Evolutionary conservation across 140 eudicot species (phyloP).

Genomic region (Bidens hawaiensis): DNA sequence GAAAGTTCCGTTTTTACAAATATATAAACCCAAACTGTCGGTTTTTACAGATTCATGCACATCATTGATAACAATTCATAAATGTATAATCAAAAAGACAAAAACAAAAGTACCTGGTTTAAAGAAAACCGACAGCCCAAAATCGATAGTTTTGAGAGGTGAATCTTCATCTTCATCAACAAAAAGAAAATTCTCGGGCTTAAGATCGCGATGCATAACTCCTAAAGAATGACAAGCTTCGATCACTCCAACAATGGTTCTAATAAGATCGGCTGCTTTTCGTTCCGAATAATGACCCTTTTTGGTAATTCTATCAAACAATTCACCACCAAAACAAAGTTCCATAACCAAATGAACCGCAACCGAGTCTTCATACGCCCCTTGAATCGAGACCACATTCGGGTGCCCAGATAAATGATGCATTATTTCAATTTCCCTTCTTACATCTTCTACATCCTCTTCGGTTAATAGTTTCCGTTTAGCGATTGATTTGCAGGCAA

Average conservation of each 20-base stretch:
- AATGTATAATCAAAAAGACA: neutral
- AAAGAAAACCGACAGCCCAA: slow-evolving; percentile 55
- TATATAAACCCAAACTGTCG: no score
- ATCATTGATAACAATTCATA: neutral
- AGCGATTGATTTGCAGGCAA: slow-evolving; percentile 90
- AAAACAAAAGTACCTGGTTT: slow-evolving; percentile 52
- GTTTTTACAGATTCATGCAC: no score
- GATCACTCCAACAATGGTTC: slow-evolving; percentile 57
- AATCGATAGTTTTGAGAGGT: slow-evolving; percentile 48
- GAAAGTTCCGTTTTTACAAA: no score
- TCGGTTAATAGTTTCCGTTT: slow-evolving; percentile 53
- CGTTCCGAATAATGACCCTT: slow-evolving; percentile 75
- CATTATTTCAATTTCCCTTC: slow-evolving; percentile 85
- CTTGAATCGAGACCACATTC: slow-evolving; percentile 66
- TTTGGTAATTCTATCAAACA: slow-evolving; percentile 71
- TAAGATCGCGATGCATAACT: slow-evolving; percentile 67
- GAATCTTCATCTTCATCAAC: slow-evolving; percentile 67
- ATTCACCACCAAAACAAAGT: slow-evolving; percentile 82
- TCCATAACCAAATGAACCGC: slow-evolving; percentile 94
- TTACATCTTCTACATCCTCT: slow-evolving; percentile 77
- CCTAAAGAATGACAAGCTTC: slow-evolving; percentile 72
- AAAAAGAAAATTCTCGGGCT: slow-evolving; percentile 65
- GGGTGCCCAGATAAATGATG: slow-evolving; percentile 76
- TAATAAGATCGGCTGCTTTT: slow-evolving; percentile 68
- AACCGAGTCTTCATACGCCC: slow-evolving; percentile 76